Conservation (phyloP, 805 yeast species). For the Lachancea nothofagi region DNA sequence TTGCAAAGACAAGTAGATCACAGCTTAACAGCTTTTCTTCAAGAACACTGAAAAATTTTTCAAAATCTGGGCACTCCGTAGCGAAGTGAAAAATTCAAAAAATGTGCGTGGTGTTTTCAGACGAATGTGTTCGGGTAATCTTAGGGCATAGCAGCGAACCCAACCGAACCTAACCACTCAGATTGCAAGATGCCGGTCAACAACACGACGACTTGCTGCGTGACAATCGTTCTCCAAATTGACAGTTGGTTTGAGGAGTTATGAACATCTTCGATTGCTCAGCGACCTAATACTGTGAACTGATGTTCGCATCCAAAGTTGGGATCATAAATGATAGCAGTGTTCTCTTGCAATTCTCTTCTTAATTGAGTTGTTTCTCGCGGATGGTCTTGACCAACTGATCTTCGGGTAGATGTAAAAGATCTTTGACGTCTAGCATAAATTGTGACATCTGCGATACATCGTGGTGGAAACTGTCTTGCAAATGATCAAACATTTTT, state of each 20-base stretch:
- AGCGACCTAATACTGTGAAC: background rate
- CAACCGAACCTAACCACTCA: no score
- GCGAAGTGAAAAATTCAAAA: background rate
- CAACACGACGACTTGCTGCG: no score
- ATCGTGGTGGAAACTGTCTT: constrained; percentile 33
- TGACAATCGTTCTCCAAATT: no score
- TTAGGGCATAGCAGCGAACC: background rate
- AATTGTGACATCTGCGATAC: constrained; percentile 35
- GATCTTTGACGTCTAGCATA: constrained; percentile 32
- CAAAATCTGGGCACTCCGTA: constrained; percentile 2
- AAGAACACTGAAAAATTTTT: constrained; percentile 8
- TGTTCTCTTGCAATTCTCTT: background rate
- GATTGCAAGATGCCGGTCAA: no score
- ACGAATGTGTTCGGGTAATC: constrained; percentile 6
- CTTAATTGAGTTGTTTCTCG: constrained; percentile 14
- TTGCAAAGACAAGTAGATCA: background rate
- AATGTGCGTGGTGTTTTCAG: constrained; percentile 7
- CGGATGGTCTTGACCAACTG: constrained; percentile 30
- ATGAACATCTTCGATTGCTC: no score
- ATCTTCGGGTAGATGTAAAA: constrained; percentile 35
- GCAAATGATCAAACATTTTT: constrained; percentile 29
- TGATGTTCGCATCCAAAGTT: no score
- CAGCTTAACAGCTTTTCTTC: background rate
- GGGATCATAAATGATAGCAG: background rate
- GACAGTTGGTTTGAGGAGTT: no score